These are phyloP conservation scores for Beauveria caledonica DNA, from an alignment of 2,329 filamentous ascomycete genomes.

Conservation along the genomic window DNA sequence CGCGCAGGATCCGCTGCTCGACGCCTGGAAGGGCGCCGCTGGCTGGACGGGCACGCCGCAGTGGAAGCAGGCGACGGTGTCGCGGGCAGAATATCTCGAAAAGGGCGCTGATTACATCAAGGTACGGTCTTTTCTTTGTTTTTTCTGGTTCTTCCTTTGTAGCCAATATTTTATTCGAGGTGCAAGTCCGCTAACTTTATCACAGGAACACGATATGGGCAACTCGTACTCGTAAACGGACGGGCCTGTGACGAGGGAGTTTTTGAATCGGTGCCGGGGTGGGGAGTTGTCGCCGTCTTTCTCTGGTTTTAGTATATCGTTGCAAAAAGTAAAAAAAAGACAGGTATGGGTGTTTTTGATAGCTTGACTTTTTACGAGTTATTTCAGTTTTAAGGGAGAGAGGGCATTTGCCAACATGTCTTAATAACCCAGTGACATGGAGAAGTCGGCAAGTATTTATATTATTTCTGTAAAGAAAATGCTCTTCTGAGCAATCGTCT, in stretches of 20 bases:
- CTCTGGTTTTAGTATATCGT: neutral
- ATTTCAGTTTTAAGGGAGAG: neutral
- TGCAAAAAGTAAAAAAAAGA: neutral
- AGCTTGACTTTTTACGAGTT: neutral
- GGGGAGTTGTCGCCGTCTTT: neutral
- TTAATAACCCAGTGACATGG: neutral
- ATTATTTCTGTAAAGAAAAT: neutral
- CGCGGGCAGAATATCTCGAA: constrained; percentile 76
- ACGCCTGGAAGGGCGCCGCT: constrained; percentile 91
- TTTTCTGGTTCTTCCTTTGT: neutral
- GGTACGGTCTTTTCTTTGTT: constrained; percentile 32
- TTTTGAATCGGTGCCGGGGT: neutral
- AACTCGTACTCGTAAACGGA: constrained; percentile 44
- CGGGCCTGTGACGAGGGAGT: neutral
- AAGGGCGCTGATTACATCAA: constrained; percentile 93
- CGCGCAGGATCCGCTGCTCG: constrained; percentile 68
- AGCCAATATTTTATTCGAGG: too few relatives aligned
- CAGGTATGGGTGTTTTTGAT: neutral
- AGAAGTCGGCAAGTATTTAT: neutral
- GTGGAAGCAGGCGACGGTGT: constrained; percentile 60
- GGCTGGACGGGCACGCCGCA: constrained; percentile 62
- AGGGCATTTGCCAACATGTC: neutral
- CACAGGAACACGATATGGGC: constrained; percentile 57
- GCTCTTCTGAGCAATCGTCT: neutral
- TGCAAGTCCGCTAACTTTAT: neutral